These are phyloP conservation scores for Annona cherimola DNA, from an alignment of 164 flowering plant species.

Conservation along the genomic window DNA sequence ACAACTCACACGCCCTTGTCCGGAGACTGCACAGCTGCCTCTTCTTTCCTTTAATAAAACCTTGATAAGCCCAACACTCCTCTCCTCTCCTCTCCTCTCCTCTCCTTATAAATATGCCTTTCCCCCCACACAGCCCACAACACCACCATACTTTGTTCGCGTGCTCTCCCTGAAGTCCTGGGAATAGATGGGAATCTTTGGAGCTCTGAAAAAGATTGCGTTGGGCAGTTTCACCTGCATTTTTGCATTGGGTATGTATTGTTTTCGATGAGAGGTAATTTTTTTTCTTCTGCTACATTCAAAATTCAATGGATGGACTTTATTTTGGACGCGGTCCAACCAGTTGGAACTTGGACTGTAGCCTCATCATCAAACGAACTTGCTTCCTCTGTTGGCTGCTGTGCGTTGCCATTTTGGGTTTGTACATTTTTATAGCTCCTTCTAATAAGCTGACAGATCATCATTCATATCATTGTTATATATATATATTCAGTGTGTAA, in stretches of 20 bases:
- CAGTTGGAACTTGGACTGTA: too few species aligned
- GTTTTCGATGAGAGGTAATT: too few species aligned
- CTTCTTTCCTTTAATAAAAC: neutral
- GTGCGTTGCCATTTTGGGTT: too few species aligned
- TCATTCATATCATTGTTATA: too few species aligned
- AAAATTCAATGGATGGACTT: too few species aligned
- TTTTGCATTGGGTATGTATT: conserved; percentile 41
- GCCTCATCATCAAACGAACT: too few species aligned
- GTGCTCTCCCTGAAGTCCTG: neutral
- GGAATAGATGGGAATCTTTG: conserved; percentile 8
- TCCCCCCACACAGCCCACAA: neutral
- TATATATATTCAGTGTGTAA: too few species aligned
- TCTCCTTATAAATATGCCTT: neutral
- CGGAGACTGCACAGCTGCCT: neutral
- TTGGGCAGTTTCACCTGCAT: conserved; percentile 36
- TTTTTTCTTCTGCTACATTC: too few species aligned
- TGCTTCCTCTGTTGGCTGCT: too few species aligned
- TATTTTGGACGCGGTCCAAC: too few species aligned
- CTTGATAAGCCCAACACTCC: neutral
- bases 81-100: neutral
- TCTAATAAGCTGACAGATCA: too few species aligned
- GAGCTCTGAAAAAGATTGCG: conserved; percentile 17
- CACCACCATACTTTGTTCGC: neutral
- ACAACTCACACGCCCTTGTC: neutral
- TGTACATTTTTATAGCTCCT: too few species aligned